Conservation (phyloP, 805 yeast species). For the Ogataea pini region DNA sequence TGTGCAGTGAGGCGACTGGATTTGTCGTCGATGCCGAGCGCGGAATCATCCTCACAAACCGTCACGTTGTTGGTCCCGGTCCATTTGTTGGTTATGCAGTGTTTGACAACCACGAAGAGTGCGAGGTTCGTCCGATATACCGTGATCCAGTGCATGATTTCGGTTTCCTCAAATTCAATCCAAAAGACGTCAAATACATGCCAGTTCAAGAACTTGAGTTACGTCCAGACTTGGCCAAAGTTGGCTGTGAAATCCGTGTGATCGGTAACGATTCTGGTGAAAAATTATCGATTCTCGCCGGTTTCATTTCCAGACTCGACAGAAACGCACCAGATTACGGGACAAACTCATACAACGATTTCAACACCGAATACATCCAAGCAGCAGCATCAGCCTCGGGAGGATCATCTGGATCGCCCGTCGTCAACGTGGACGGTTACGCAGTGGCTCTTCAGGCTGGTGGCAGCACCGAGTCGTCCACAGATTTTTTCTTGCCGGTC, state of each 20-base stretch:
- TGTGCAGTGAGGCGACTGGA: slow-evolving; percentile 91
- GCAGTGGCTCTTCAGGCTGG: slow-evolving; percentile 95
- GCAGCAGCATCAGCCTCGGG: slow-evolving; percentile 97
- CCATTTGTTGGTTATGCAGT: slow-evolving; percentile 91
- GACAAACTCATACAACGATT: slow-evolving; percentile 82
- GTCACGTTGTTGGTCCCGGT: slow-evolving; percentile 96
- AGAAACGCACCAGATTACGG: slow-evolving; percentile 96
- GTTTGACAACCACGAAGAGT: slow-evolving; percentile 93
- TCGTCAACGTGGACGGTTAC: slow-evolving; percentile 82
- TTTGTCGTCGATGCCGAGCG: slow-evolving; percentile 82
- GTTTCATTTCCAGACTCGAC: slow-evolving; percentile 81
- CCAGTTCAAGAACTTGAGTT: slow-evolving; percentile 62
- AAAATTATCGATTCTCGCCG: slow-evolving; percentile 82
- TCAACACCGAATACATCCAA: slow-evolving; percentile 90
- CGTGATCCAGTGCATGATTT: slow-evolving; percentile 96
- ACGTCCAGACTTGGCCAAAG: slow-evolving; percentile 79
- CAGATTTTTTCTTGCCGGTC: slow-evolving; percentile 88
- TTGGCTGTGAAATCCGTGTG: slow-evolving; percentile 92
- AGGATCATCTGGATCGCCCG: slow-evolving; percentile 95
- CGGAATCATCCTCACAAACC: slow-evolving; percentile 85
- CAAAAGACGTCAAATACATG: slow-evolving; percentile 71
- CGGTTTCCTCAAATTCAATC: slow-evolving; percentile 82
- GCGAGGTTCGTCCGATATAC: slow-evolving; percentile 79
- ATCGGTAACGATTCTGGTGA: slow-evolving; percentile 98
- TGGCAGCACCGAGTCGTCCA: slow-evolving; percentile 87